These are phyloP conservation scores for Pistacia integerrima DNA, from an alignment of 345 rosid species.

Conservation along the genomic window DNA sequence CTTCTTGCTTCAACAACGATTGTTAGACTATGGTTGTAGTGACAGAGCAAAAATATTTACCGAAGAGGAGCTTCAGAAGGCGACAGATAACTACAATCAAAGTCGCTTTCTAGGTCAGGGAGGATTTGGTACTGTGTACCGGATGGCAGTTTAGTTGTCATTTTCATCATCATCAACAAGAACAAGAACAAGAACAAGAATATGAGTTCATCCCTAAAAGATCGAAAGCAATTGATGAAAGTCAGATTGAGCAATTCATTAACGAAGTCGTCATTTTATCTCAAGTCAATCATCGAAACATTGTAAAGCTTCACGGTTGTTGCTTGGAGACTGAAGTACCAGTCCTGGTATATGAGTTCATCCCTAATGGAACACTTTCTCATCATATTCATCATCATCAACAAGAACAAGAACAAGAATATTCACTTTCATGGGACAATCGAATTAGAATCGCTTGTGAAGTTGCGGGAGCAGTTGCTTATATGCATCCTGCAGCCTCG, in stretches of 20 bases:
- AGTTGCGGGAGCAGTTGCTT: conserved; percentile 32
- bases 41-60: conserved; percentile 23
- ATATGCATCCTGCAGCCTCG: conserved; percentile 34
- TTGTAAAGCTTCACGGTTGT: neutral
- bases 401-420: neutral
- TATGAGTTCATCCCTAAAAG: too few relatives aligned
- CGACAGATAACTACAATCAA: conserved; percentile 29
- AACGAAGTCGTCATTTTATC: conserved; percentile 19
- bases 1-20: conserved; percentile 20
- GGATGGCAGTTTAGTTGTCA: too few relatives aligned
- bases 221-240: conserved; percentile 18
- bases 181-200: too few relatives aligned
- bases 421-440: conserved; percentile 26
- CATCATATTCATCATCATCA: conserved; percentile 11
- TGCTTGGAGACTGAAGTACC: conserved; percentile 21
- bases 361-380: conserved; percentile 31
- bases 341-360: conserved; percentile 23
- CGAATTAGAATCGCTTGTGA: conserved; percentile 33
- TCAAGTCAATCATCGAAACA: neutral
- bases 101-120: conserved; percentile 31
- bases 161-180: too few relatives aligned
- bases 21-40: conserved; percentile 11
- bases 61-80: conserved; percentile 23
- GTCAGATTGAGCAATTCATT: conserved; percentile 26
- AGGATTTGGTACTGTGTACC: conserved; percentile 28